These are phyloP conservation scores for Cercophora newfieldiana DNA, from an alignment of 495 filamentous ascomycete species.

Conservation along the genomic window DNA sequence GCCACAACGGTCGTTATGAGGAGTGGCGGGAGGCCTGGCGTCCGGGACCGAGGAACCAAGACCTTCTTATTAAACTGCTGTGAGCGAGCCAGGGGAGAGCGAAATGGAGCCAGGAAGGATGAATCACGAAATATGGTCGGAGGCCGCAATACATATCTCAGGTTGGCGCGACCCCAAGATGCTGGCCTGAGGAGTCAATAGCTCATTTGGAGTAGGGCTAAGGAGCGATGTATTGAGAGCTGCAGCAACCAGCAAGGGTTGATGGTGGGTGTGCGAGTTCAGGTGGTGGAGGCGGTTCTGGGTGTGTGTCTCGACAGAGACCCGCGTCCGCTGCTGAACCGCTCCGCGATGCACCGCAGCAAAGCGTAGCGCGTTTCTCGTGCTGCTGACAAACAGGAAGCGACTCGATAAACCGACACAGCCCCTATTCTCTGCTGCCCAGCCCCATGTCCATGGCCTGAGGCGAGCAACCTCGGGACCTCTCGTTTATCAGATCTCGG, in stretches of 20 bases:
- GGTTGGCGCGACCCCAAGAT: not conserved
- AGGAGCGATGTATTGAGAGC: slow-evolving; percentile 10
- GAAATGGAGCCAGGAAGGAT: slow-evolving; percentile 13
- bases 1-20: not conserved
- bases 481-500: slow-evolving; percentile 4
- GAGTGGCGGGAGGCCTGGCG: not conserved
- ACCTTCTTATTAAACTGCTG: slow-evolving; percentile 9
- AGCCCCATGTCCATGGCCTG: not conserved
- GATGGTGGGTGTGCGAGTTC: not conserved
- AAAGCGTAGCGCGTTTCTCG: not conserved
- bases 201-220: not conserved
- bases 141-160: slow-evolving; percentile 26
- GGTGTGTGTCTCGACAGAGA: not conserved
- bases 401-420: slow-evolving; percentile 1
- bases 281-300: not conserved
- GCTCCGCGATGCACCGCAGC: not conserved
- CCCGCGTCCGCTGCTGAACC: not conserved
- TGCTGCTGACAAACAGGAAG: slow-evolving; percentile 12
- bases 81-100: slow-evolving; percentile 2
- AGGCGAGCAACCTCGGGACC: not conserved
- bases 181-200: not conserved
- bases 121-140: slow-evolving; percentile 22
- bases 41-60: not conserved
- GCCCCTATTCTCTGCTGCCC: not conserved
- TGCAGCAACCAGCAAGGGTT: slow-evolving; percentile 5